Conservation (phyloP, 148 eudicot genomes). For the Pouteria glomerata region DNA sequence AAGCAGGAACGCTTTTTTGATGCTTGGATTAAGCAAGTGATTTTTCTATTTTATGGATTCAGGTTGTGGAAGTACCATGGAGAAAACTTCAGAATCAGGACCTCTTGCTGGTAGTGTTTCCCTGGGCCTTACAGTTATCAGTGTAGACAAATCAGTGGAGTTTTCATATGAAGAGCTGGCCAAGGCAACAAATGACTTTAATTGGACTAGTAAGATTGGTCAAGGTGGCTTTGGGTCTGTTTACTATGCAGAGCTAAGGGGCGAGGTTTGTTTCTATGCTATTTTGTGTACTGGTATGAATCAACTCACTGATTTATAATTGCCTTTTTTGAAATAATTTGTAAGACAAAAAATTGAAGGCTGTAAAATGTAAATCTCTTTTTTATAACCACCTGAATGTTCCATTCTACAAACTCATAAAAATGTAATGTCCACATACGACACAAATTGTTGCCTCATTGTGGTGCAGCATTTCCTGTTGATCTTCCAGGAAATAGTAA, state of each 20-base stretch:
- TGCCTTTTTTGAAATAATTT: not conserved
- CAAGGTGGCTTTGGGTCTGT: slow-evolving; percentile 71
- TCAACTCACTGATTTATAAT: not conserved
- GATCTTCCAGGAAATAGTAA: not conserved
- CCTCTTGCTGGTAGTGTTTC: slow-evolving; percentile 13
- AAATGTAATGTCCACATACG: not conserved
- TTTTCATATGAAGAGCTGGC: slow-evolving; percentile 50
- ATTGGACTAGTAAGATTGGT: slow-evolving; percentile 42
- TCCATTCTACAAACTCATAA: not conserved
- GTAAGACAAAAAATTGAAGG: not conserved
- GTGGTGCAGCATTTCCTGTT: not conserved
- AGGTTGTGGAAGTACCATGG: slow-evolving; percentile 17
- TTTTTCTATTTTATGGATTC: slow-evolving; percentile 1
- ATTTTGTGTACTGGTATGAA: not conserved
- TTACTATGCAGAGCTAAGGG: slow-evolving; percentile 46
- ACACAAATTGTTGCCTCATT: not conserved
- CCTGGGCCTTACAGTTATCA: slow-evolving; percentile 24
- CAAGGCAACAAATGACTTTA: slow-evolving; percentile 42
- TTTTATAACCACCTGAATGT: not conserved
- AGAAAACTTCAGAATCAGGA: slow-evolving; percentile 30
- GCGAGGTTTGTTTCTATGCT: slow-evolving; percentile 37
- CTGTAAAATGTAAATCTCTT: not conserved
- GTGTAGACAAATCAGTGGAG: slow-evolving; percentile 50
- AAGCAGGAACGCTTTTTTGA: not conserved
- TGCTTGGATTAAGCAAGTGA: not conserved